Percentiles rank a stretch among this genome's conserved stretches.
Conservation (phyloP, 2,329 filamentous ascomycete species). For the Herpomyces periplanetae region DNA sequence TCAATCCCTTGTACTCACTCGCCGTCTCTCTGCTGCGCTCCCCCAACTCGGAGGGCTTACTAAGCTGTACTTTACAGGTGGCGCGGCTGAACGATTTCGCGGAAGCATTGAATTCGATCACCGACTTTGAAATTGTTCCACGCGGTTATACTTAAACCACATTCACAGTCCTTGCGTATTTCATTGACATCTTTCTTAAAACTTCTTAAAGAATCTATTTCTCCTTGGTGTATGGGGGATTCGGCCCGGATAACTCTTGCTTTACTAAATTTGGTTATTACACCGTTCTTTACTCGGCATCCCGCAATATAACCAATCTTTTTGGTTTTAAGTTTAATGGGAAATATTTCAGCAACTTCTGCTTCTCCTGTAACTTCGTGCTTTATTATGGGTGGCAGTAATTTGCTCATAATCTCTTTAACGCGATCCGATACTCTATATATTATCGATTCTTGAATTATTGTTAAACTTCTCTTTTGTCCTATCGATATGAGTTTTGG, state of each 20-base stretch:
- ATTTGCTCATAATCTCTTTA: conserved; percentile 22
- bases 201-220: conserved; percentile 44
- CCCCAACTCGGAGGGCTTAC: no score
- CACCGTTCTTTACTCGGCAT: conserved; percentile 47
- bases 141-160: conserved; percentile 42
- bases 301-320: conserved; percentile 39
- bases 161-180: conserved; percentile 74
- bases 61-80: no score
- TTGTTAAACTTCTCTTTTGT: conserved; percentile 24
- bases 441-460: conserved; percentile 57
- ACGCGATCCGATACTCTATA: conserved; percentile 39
- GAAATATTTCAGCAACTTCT: conserved; percentile 42
- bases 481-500: conserved; percentile 26
- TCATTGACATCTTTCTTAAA: conserved; percentile 64
- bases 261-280: conserved; percentile 19
- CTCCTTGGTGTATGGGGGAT: conserved; percentile 14
- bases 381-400: conserved; percentile 22
- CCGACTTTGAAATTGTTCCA: conserved; percentile 43
- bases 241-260: conserved; percentile 26
- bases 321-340: conserved; percentile 35
- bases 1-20: no score
- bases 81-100: no score
- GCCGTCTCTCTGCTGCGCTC: no score
- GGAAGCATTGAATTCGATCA: conserved; percentile 57
- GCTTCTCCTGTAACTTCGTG: conserved; percentile 49